Conservation (phyloP, 176 grass and related monocot species). For the Paspalum notatum region DNA sequence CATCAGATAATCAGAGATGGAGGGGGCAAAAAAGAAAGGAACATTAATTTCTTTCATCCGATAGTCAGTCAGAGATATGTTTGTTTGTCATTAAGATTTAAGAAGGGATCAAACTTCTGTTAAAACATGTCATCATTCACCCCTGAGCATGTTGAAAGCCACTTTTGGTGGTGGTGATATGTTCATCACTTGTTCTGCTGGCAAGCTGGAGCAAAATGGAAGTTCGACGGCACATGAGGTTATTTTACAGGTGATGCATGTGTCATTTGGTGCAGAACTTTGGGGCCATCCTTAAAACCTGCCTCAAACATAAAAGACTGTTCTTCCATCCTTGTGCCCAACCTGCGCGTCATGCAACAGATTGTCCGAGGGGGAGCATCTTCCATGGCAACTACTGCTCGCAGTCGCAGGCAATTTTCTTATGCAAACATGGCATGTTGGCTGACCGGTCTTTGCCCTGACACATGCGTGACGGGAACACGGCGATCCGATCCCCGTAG, state of each 20-base stretch:
- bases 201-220: neutral
- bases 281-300: neutral
- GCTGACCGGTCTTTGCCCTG: slow-evolving; percentile 23
- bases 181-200: neutral
- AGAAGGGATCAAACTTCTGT: too few species aligned
- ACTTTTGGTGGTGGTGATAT: too few species aligned
- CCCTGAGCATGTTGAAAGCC: too few species aligned
- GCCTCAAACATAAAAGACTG: neutral
- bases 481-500: neutral
- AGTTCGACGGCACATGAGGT: neutral
- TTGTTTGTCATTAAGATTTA: too few species aligned
- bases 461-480: slow-evolving; percentile 34
- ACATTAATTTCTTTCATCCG: too few species aligned
- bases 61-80: too few species aligned
- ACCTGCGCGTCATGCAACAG: neutral
- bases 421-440: neutral
- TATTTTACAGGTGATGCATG: too few species aligned
- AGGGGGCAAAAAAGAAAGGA: too few species aligned
- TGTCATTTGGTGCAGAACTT: too few species aligned
- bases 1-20: too few species aligned
- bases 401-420: neutral
- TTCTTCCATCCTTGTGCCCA: neutral
- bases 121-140: too few species aligned
- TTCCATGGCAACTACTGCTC: neutral
- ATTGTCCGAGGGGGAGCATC: slow-evolving; percentile 15